These are phyloP conservation scores for Fusarium longipes DNA, from an alignment of 2,329 filamentous ascomycete species.

Conservation along the genomic window DNA sequence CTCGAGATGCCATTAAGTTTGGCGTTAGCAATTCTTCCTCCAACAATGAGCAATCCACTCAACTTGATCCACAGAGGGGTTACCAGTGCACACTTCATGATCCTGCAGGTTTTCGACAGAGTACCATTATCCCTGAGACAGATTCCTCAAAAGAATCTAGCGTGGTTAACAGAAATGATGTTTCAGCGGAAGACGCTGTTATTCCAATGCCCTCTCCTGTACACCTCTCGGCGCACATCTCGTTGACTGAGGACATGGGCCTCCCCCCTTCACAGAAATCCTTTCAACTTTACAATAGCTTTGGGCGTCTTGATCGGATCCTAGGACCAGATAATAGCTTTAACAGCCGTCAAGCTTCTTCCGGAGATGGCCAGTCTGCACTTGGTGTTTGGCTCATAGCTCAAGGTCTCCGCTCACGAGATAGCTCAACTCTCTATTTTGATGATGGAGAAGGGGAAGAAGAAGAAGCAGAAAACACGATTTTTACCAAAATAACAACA, in stretches of 20 bases:
- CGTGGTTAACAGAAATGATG: neutral
- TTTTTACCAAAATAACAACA: neutral
- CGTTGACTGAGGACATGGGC: constrained; percentile 10
- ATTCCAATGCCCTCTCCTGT: neutral
- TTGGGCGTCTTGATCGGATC: constrained; percentile 35
- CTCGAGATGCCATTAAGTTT: constrained; percentile 63
- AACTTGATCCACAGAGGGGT: constrained; percentile 5
- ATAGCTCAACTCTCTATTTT: constrained; percentile 38
- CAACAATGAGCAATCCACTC: neutral
- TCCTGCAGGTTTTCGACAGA: neutral
- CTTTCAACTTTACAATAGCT: constrained; percentile 36
- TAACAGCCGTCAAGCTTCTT: constrained; percentile 46
- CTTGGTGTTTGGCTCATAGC: constrained; percentile 54
- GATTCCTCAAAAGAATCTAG: neutral
- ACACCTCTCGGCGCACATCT: neutral
- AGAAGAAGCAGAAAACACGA: neutral
- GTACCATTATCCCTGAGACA: neutral
- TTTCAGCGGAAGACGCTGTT: neutral
- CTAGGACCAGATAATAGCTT: constrained; percentile 46
- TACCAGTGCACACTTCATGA: neutral
- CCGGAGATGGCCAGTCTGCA: constrained; percentile 51
- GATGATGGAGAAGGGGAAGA: constrained; percentile 34
- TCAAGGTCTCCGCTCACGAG: constrained; percentile 48
- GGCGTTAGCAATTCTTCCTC: constrained; percentile 33
- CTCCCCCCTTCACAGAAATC: constrained; percentile 25